Base-by-base conservation (phyloP, 495 filamentous ascomycete genomes). In the Endocarpon pusillum region DNA sequence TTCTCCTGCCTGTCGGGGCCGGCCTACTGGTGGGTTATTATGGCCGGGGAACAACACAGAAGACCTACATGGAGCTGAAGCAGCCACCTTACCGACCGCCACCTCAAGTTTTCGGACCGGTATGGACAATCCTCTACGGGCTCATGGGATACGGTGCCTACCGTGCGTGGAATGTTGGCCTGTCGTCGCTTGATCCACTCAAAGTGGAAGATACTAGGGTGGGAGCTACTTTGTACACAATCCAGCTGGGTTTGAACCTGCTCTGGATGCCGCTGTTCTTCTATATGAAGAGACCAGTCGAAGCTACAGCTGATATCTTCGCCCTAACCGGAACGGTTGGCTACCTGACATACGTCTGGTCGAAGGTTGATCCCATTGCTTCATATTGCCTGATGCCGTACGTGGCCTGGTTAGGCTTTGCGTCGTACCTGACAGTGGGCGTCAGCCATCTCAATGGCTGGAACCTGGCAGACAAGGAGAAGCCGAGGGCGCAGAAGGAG, bases 181-280 rank as follows among this genome's bases (percentile, higher is more conserved):
- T 67, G 11, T 53, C 53, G 2, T 65, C 69, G 3, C 47, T 70
- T 8, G 52, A 61, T 36, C 44, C 48, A 12, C 36, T 42, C 4
- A 57, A 47, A 17, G 37, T 52, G 15, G 26, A 36, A 11, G 40
- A 65, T 14, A 53, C 62, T 9, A 57, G 58, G 50, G 62, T 64
- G 43, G 8, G 37, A 34, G 1, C 14, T 23, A 78, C 75, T 0
- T 64, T 92, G 11, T 94, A 92, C 61, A 78, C 76, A 4, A 69
- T 76, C 29, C 86, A 94, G 48, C 74, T 94, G 6, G 76, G 62
- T 14, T 55, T 94, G 10, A 94, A 94, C 51, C 57, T 89, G 14
- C 50, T 77, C 31, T 96, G 81, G 83, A 94, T 89, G 82, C 87
- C 87, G 1, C 67, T 94, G 6, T 96, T 94, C 65, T 94, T 92